Base-by-base conservation (phyloP, 1,284 basidiomycete genomes). In the Fomitiporia mediterranea region DNA sequence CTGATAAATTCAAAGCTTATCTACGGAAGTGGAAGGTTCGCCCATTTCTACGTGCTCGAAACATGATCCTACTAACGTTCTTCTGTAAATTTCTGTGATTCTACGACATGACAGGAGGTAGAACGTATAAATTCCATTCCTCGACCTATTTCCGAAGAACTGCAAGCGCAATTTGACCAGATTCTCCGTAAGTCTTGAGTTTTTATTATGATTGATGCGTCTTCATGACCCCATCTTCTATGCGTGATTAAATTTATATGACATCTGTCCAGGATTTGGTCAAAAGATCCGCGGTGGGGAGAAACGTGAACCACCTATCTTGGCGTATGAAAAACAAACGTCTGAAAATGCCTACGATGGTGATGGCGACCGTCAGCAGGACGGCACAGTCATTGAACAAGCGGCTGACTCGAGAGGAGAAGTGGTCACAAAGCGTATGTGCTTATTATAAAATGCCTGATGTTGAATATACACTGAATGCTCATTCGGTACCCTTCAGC, bases 1-100 rank as follows among this genome's bases (percentile, higher is more conserved):
- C 23, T 2, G 40, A 56, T 21, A 11, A 51, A 19, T 23, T 56
- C 32, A 56, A 56, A 34, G 48, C 43, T 8, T 56, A 47, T 21
- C 43, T 25, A 23, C 50, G 42, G 19, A 17, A 25, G 9, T 51
- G 48, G 55, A 51, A 38, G 42, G 55, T 56, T 2, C 23, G 49
- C 46, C 4, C 2, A 15, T 46, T 5, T 30, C 44, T 23, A 9
- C n/a, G n/a, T n/a, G n/a, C n/a, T n/a, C n/a, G n/a, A n/a, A n/a
- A n/a, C n/a, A n/a, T n/a, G n/a, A n/a, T n/a, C n/a, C 13, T 34
- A 34, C 32, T 34, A 6, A 13, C 32, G 13, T 34, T 34, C 32
- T 34, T 34, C 7, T 34, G n/a, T n/a, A n/a, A n/a, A n/a, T n/a
- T n/a, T n/a, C n/a, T n/a, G n/a, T n/a, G n/a, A n/a, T n/a, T n/a